These are phyloP conservation scores for Spathaspora hagerdaliae DNA, from an alignment of 805 yeast species.

Conservation along the genomic window DNA sequence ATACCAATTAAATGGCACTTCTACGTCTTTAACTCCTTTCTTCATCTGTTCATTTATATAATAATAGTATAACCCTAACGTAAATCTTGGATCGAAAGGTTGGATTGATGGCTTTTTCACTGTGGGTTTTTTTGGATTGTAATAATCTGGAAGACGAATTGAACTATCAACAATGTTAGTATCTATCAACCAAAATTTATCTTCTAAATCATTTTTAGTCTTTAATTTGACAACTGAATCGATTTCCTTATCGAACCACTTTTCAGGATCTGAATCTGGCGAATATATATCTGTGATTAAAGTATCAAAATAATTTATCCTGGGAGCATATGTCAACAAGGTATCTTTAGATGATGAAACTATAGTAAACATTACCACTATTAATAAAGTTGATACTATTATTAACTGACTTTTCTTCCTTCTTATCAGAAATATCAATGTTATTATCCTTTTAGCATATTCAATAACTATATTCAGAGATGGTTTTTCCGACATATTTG, in stretches of 20 bases:
- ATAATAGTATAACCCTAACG: conserved; percentile 20
- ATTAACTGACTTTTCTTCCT: background rate
- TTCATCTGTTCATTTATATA: conserved; percentile 7
- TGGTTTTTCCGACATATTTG: too few relatives aligned
- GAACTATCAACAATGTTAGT: conserved; percentile 7
- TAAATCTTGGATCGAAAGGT: conserved; percentile 30
- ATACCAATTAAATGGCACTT: conserved; percentile 49
- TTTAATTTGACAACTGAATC: conserved; percentile 13
- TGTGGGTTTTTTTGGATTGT: conserved; percentile 3
- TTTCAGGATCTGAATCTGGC: conserved; percentile 9
- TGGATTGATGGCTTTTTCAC: conserved; percentile 18
- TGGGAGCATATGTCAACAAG: background rate
- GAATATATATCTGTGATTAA: background rate
- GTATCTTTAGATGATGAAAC: background rate
- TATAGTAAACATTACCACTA: background rate
- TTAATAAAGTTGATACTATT: background rate
- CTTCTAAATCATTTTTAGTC: conserved; percentile 16
- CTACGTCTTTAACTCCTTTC: background rate
- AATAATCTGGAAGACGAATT: conserved; percentile 12
- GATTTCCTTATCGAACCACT: conserved; percentile 12
- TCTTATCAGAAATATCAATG: background rate
- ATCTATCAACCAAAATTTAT: conserved; percentile 20
- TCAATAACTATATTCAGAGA: background rate
- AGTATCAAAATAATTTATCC: background rate
- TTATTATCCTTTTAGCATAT: background rate